Conservation (phyloP, 495 filamentous ascomycete genomes). For the Neurospora sp. region DNA sequence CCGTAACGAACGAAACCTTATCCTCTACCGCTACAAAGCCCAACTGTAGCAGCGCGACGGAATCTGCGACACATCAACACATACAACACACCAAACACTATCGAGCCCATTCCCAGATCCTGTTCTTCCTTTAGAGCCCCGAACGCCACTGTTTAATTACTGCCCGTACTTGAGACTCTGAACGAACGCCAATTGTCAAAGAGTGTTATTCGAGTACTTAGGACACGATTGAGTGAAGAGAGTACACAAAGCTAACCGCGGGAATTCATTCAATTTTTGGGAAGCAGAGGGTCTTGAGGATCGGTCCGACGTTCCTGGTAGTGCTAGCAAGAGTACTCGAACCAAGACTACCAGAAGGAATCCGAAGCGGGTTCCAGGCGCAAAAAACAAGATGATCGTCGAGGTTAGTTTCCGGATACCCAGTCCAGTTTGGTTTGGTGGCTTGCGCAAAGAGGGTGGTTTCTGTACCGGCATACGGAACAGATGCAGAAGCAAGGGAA, state of each 20-base stretch:
- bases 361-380: not conserved
- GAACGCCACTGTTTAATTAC: not conserved
- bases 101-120: not conserved
- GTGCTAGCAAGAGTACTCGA: not conserved
- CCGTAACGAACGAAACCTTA: not conserved
- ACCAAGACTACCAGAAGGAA: not conserved
- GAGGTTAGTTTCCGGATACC: slow-evolving; percentile 12
- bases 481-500: not conserved
- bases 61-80: not conserved
- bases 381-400: slow-evolving; percentile 20
- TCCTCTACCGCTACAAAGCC: not conserved
- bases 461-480: not conserved
- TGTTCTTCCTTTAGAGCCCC: not conserved
- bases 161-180: not conserved
- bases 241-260: not conserved
- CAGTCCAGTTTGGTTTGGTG: not conserved
- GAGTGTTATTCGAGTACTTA: not conserved
- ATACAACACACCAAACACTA: not conserved
- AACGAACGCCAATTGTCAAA: not conserved
- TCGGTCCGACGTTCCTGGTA: not conserved
- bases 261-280: not conserved
- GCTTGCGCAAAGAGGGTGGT: not conserved
- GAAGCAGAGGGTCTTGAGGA: not conserved
- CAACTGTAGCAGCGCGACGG: not conserved
- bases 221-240: not conserved